Evolutionary conservation across 345 rosid genomes (phyloP).

Genomic region (Melaleuca alternifolia): DNA sequence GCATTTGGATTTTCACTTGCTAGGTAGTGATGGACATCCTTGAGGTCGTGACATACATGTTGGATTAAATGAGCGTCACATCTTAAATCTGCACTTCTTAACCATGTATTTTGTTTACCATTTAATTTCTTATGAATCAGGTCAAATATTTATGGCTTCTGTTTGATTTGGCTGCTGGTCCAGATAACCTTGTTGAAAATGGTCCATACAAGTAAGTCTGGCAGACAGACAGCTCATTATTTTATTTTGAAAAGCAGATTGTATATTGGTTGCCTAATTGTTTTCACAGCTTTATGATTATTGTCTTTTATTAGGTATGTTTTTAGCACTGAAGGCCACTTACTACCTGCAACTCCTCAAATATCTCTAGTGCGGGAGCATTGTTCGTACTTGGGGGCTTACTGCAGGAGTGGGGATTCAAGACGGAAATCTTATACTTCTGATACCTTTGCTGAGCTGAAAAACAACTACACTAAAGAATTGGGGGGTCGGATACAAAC

Average conservation of each 20-base stretch:
- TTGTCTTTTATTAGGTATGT: slow-evolving; percentile 38
- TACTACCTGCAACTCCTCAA: slow-evolving; percentile 80
- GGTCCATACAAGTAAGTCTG: slow-evolving; percentile 89
- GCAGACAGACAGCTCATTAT: not conserved
- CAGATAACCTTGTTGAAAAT: slow-evolving; percentile 91
- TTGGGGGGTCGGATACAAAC: slow-evolving; percentile 18
- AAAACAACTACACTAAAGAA: slow-evolving; percentile 26
- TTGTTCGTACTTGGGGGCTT: slow-evolving; percentile 81
- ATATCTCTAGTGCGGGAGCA: slow-evolving; percentile 77
- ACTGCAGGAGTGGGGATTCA: slow-evolving; percentile 40
- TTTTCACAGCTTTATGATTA: not conserved
- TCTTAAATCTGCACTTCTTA: not conserved
- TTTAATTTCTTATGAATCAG: slow-evolving; percentile 20
- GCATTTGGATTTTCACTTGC: not conserved
- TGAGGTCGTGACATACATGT: not conserved
- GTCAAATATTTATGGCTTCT: slow-evolving; percentile 97
- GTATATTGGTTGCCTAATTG: not conserved
- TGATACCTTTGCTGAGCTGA: slow-evolving; percentile 15
- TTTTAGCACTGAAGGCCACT: slow-evolving; percentile 93
- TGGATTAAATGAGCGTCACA: not conserved
- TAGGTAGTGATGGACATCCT: not conserved
- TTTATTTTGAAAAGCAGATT: not conserved
- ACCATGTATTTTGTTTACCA: not conserved
- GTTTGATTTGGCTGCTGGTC: slow-evolving; percentile 82
- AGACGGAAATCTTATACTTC: slow-evolving; percentile 21